Evolutionary conservation across 257 asterid genomes (phyloP), one percentile per base, ranked within the genome.

Genomic region (Paraleonurus japonicus): DNA sequence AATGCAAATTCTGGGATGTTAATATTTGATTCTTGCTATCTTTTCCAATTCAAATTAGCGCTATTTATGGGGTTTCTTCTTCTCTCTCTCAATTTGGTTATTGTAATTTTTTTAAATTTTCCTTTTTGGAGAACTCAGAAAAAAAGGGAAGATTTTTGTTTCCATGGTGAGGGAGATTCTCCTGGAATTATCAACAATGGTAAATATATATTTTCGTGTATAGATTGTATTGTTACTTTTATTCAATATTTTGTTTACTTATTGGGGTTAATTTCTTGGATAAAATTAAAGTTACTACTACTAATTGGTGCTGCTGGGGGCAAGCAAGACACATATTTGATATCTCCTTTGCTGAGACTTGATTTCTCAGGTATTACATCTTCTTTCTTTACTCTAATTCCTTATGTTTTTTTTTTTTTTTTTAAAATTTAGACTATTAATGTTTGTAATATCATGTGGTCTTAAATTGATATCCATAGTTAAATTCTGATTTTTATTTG

Each of bases 141-240:
- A 54, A 19, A 47, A 82, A 70, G 79, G 74, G 41, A 73, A 59
- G 82, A 73, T 69, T 69, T 72, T 58, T 28, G 26, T 73, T 69
- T 77, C 80, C 72, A 64, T 73, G 1, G 4, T 19, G 55, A 41
- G 32, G 33, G 23, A 35, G 67, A 76, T 73, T 20, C 48, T 30
- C 67, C 37, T 62, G 12, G 45, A 72, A 67, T 67, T 9, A 7
- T 48, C 72, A 59, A 30, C 37, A 32, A 41, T 65, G 65, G 76
- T 64, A 74, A 66, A 10, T 71, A 48, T 69, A 63, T 10, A 2
- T 48, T 8, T 33, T 37, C 39, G 4, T 70, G 12, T 9, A 2
- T 33, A 15, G 78, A 72, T 64, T 65, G 35, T 69, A 64, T 78
- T 67, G 50, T 74, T 53, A 11, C 19, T 33, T 7, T 60, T 22